These are phyloP conservation scores for Phylloporus sp. DNA, from an alignment of 768 basidiomycete genomes.

Conservation along the genomic window DNA sequence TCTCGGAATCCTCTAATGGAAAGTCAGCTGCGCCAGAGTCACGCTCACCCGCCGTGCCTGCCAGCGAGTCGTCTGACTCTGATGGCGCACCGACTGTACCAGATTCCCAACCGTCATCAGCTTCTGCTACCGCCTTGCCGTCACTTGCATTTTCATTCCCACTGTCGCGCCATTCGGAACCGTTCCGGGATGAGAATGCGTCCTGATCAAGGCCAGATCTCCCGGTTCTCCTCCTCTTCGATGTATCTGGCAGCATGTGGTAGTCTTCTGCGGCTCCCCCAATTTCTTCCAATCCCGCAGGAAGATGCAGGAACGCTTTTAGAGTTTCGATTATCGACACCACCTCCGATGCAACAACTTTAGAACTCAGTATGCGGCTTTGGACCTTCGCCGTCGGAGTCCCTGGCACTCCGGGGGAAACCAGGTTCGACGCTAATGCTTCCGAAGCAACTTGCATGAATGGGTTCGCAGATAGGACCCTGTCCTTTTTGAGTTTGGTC, in stretches of 20 bases:
- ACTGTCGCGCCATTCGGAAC: conserved; percentile 12
- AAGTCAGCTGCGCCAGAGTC: conserved; percentile 13
- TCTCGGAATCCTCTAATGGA: conserved; percentile 9
- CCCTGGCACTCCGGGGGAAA: conserved; percentile 35
- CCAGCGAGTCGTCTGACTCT: conserved; percentile 30
- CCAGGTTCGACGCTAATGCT: conserved; percentile 38
- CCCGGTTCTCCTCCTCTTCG: conserved; percentile 11
- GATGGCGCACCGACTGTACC: conserved; percentile 34
- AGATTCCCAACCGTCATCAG: conserved; percentile 37
- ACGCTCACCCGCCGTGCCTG: conserved; percentile 34
- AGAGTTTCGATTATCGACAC: conserved; percentile 47
- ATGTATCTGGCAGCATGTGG: conserved; percentile 4
- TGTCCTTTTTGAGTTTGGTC: conserved; percentile 73
- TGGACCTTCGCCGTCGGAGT: conserved; percentile 56
- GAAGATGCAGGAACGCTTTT: conserved; percentile 36
- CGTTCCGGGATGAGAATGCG: conserved; percentile 1
- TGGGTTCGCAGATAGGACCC: conserved; percentile 46
- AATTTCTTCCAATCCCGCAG: conserved; percentile 12
- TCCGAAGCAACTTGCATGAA: conserved; percentile 42
- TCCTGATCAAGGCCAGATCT: not conserved
- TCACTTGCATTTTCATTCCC: conserved; percentile 20
- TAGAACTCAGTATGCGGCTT: conserved; percentile 71
- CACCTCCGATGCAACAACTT: conserved; percentile 60
- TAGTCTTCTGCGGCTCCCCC: conserved; percentile 12
- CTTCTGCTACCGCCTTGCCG: conserved; percentile 3